These are phyloP conservation scores for Funneliformis mosseae DNA, from an alignment of 192 early-diverging fungal genomes.

Conservation along the genomic window DNA sequence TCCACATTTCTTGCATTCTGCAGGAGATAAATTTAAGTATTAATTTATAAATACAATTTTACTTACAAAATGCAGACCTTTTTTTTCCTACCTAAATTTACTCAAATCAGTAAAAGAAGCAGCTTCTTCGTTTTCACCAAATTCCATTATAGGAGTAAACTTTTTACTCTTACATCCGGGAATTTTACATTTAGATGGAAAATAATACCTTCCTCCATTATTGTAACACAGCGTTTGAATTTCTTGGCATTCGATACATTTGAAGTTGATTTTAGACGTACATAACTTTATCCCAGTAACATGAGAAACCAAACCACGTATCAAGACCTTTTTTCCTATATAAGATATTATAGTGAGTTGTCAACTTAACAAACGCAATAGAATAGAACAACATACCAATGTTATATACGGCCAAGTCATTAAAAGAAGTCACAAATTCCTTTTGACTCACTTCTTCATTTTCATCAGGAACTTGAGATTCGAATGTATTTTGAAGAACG, in stretches of 20 bases:
- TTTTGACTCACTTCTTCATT: neutral
- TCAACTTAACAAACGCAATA: too few relatives aligned
- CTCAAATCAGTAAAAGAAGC: conserved; percentile 77
- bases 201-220: conserved; percentile 63
- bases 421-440: neutral
- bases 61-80: neutral
- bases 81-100: conserved; percentile 50
- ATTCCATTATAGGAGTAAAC: conserved; percentile 63
- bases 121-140: conserved; percentile 42
- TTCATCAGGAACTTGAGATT: neutral
- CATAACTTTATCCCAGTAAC: conserved; percentile 73
- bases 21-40: too few relatives aligned
- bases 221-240: conserved; percentile 57
- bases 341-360: neutral
- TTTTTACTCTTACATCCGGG: conserved; percentile 67
- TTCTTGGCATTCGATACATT: conserved; percentile 60
- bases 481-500: neutral
- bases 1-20: conserved; percentile 70
- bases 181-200: conserved; percentile 61
- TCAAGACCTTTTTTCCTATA: conserved; percentile 62
- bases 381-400: neutral
- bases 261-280: conserved; percentile 64
- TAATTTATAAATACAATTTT: conserved; percentile 20
- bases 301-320: conserved; percentile 81
- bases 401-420: neutral